Evolutionary conservation across 257 asterid species (phyloP), one percentile per base, ranked within the genome.

Genomic region (Solanum ossicruentum): DNA sequence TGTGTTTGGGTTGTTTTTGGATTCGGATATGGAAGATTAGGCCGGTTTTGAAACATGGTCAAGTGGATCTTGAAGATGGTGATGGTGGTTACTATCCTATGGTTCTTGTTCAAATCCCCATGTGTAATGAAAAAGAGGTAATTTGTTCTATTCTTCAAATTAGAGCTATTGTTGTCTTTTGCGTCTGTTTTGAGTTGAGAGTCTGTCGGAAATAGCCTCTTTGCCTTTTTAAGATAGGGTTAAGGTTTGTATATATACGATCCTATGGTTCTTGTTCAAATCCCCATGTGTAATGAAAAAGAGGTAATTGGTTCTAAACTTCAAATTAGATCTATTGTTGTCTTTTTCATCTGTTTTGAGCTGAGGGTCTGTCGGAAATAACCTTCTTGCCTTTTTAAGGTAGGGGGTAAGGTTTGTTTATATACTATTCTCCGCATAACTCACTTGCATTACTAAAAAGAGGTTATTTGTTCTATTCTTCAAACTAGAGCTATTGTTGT

Each of bases 41-140:
- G 84, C 99, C 98, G 3, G 83, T 92, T 80, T 88, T 95, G 85
- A 94, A 93, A 87, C 88, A 84, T 20, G 89, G 26, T 82, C 81
- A 75, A 43, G 63, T 21, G 85, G 97, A 96, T 94, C 97, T 91
- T 69, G 98, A 96, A 89, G 88, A 94, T 39, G 95, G 97, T 32
- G 90, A 87, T 72, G 91, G 77, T 83, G 97, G 93, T 20, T 96
- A 93, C 87, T 93, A 93, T 85, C 99, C 99, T 9, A 94, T 94
- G 99, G 98, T 96, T 58, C 86, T 96, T 86, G 98, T 96, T 85
- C 98, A 96, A 93, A 96, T 96, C 92, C 99, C 99, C 83, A 96
- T 96, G 99, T 96, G 99, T 88, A 96, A 96, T 20, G 99, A 96
- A 79, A 96, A 93, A 88, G 98, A 96, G 98, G 99, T 96, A 89